Evolutionary conservation across 805 yeast genomes (phyloP).

Genomic region (Yamadazyma olivae): DNA sequence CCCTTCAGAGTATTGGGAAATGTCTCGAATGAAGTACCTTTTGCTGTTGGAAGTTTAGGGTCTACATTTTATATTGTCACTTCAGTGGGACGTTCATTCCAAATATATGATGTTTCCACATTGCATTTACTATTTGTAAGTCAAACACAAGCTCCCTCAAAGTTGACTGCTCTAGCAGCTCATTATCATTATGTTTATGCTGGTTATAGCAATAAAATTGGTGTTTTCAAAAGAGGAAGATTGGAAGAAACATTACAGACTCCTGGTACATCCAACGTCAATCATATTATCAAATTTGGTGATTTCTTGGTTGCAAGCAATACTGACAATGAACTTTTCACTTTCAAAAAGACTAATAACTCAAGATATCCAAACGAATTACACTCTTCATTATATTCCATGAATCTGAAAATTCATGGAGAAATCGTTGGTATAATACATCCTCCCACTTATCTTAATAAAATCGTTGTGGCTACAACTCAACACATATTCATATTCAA

Average conservation of each 20-base stretch:
- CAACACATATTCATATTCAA: slow-evolving; percentile 62
- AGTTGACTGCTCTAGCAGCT: slow-evolving; percentile 70
- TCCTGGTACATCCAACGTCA: slow-evolving; percentile 38
- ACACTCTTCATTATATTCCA: slow-evolving; percentile 58
- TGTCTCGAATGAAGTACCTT: slow-evolving; percentile 83
- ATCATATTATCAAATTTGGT: slow-evolving; percentile 66
- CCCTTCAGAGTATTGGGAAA: slow-evolving; percentile 87
- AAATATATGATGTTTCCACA: slow-evolving; percentile 88
- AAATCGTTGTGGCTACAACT: slow-evolving; percentile 79
- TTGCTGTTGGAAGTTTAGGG: slow-evolving; percentile 86
- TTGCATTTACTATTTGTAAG: slow-evolving; percentile 84
- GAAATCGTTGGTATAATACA: slow-evolving; percentile 68
- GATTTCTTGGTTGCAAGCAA: slow-evolving; percentile 63
- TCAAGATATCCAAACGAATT: slow-evolving; percentile 55
- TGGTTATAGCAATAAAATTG: slow-evolving; percentile 66
- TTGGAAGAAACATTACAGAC: slow-evolving; percentile 45
- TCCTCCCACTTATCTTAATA: slow-evolving; percentile 90
- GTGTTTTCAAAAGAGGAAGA: slow-evolving; percentile 80
- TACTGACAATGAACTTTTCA: slow-evolving; percentile 39
- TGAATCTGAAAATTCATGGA: slow-evolving; percentile 61
- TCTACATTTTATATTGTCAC: slow-evolving; percentile 84
- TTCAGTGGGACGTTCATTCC: slow-evolving; percentile 85
- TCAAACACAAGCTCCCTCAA: slow-evolving; percentile 65
- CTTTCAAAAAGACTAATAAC: slow-evolving; percentile 50
- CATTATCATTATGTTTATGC: slow-evolving; percentile 85